These are phyloP conservation scores for Murraya koenigii DNA, from an alignment of 345 rosid genomes.

Conservation along the genomic window DNA sequence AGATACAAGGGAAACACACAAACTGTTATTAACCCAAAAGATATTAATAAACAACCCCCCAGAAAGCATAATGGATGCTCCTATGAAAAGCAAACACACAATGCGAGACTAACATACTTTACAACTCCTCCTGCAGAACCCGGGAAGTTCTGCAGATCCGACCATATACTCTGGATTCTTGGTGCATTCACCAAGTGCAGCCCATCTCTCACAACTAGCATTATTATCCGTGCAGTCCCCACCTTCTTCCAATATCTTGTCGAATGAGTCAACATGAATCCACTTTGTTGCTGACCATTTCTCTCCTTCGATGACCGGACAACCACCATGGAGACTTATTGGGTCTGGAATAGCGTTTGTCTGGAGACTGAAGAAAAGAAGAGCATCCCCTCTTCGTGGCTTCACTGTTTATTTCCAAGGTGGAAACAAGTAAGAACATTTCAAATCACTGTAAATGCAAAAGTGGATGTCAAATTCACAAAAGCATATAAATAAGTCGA, in stretches of 20 bases:
- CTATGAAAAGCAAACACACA: background rate
- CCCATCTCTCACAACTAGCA: slow-evolving; percentile 88
- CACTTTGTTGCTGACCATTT: slow-evolving; percentile 99
- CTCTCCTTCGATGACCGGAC: slow-evolving; percentile 94
- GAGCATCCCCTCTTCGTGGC: slow-evolving; percentile 83
- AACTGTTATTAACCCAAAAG: background rate
- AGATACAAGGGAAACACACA: background rate
- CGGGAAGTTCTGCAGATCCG: slow-evolving; percentile 74
- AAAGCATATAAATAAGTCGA: background rate
- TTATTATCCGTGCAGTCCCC: slow-evolving; percentile 75
- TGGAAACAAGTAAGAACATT: background rate
- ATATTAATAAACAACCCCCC: background rate
- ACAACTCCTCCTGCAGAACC: slow-evolving; percentile 86
- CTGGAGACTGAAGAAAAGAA: slow-evolving; percentile 85
- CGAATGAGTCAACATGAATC: slow-evolving; percentile 92
- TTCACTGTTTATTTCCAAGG: slow-evolving; percentile 48
- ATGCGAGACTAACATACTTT: slow-evolving; percentile 56
- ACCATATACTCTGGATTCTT: slow-evolving; percentile 87
- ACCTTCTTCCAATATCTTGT: slow-evolving; percentile 44
- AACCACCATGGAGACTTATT: slow-evolving; percentile 79
- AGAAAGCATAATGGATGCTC: background rate
- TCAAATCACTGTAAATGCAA: background rate
- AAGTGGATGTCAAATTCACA: background rate
- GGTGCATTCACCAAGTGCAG: slow-evolving; percentile 84
- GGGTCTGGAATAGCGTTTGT: slow-evolving; percentile 76